Evolutionary conservation across 306 rosid species (phyloP).

Genomic region (Cyamopsis tetragonoloba): DNA sequence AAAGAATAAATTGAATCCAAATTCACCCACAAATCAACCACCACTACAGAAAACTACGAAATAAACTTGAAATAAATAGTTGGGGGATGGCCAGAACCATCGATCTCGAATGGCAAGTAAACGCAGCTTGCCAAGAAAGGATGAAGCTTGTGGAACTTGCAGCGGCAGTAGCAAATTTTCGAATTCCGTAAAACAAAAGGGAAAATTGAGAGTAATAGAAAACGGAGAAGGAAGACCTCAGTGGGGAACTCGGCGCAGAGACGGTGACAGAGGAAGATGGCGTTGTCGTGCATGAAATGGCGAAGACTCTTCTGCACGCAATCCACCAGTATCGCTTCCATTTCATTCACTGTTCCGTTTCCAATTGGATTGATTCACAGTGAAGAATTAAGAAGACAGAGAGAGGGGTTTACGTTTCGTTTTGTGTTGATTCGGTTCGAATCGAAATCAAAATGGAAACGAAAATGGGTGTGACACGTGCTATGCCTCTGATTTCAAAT

Average conservation of each 20-base stretch:
- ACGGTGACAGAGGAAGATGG: constrained; percentile 88
- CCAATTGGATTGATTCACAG: not conserved
- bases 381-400: not conserved
- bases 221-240: constrained; percentile 25
- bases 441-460: constrained; percentile 12
- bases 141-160: not conserved
- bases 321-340: constrained; percentile 81
- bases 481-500: constrained; percentile 16
- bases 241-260: constrained; percentile 84
- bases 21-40: not conserved
- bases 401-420: not conserved
- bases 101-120: constrained; percentile 26
- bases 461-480: constrained; percentile 22
- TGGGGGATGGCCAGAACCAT: not conserved
- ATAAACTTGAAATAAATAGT: not conserved
- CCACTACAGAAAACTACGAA: not conserved
- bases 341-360: too few species aligned
- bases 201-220: not conserved
- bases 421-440: not conserved
- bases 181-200: not conserved
- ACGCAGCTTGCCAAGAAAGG: not conserved
- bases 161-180: not conserved
- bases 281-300: constrained; percentile 74
- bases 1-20: not conserved
- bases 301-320: constrained; percentile 76